phyloP scores from a whole-genome alignment of 2,329 filamentous ascomycete species.

The Aspergillus sp. region DNA sequence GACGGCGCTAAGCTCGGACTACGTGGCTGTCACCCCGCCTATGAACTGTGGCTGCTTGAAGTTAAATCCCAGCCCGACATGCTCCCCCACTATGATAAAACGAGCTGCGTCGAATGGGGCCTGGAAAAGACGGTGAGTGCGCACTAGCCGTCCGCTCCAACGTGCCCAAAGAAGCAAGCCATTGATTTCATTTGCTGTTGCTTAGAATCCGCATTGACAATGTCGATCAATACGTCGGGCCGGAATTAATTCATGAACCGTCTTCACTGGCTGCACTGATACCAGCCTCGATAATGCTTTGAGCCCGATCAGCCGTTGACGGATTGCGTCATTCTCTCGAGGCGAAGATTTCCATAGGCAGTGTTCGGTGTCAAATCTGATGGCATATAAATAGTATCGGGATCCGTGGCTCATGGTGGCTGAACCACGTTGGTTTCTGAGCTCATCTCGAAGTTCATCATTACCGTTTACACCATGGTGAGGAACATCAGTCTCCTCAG shows the following conservation, averaged over 20 bases:
- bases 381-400: neutral
- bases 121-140: neutral
- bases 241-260: neutral
- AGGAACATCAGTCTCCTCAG: conserved; percentile 25
- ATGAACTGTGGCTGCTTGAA: neutral
- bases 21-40: conserved; percentile 1
- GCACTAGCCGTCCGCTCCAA: neutral
- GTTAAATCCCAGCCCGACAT: neutral
- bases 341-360: neutral
- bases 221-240: conserved; percentile 6
- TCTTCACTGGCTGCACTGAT: conserved; percentile 6
- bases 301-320: neutral
- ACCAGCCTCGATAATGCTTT: conserved; percentile 9
- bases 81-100: neutral
- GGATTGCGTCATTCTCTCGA: neutral
- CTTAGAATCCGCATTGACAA: conserved; percentile 3
- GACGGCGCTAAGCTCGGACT: neutral
- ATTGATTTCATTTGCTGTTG: neutral
- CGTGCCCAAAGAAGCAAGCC: neutral
- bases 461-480: conserved; percentile 11
- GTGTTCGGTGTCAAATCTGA: neutral
- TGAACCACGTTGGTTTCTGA: neutral
- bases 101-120: neutral
- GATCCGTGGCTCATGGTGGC: neutral
- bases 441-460: neutral